Base-by-base conservation (phyloP, 768 basidiomycete species). In the Tylopilus plumbeoviolaceoides region DNA sequence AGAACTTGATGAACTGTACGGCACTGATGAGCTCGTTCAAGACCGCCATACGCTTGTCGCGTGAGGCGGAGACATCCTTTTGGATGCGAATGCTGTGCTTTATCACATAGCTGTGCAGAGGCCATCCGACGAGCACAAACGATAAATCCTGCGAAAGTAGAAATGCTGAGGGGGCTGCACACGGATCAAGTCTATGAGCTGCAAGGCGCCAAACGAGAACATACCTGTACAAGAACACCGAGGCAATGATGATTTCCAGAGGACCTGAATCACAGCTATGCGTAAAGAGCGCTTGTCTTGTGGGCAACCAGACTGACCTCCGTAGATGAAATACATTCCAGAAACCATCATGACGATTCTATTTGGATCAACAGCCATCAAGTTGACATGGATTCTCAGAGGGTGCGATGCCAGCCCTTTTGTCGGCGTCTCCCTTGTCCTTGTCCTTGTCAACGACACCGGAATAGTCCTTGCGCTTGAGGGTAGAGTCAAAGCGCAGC, bases 401-500 rank as follows among this genome's bases (percentile, higher is more conserved):
- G 8, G 54, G 38, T 5, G 47, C 15, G 23, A 48, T 5, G 17
- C 60, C 62, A 8, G 59, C 55, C 30, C 58, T 64, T 27, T 54
- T 65, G 18, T 58, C 60, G 7, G 60, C 62, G 10, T 58, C 60
- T 4, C 62, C 62, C 23, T 65, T 62, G 2, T 52, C 52, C n/a
- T 70, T 72, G 36, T 74, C 76, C 62, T 79, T 78, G 47, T 81
- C 75, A 9, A 89, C 74, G 36, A 91, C 73, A 1, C 92, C 93
- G 0, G 88, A 89, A 54, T 84, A 89, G 63, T 95, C 92, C 63
- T 82, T 86, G 28, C 93, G 74, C 66, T 86, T 87, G 33, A 95
- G 70, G 18, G 91, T 87, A 38, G 97, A 97, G 67, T 99, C 97
- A 66, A 98, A 98, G 70, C 89, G 87, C 44, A 99, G 78, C 78